Percentiles rank a stretch among this genome's conserved stretches.
Evolutionary conservation across 768 basidiomycete species (phyloP).

Genomic region (Mycena alexandri): DNA sequence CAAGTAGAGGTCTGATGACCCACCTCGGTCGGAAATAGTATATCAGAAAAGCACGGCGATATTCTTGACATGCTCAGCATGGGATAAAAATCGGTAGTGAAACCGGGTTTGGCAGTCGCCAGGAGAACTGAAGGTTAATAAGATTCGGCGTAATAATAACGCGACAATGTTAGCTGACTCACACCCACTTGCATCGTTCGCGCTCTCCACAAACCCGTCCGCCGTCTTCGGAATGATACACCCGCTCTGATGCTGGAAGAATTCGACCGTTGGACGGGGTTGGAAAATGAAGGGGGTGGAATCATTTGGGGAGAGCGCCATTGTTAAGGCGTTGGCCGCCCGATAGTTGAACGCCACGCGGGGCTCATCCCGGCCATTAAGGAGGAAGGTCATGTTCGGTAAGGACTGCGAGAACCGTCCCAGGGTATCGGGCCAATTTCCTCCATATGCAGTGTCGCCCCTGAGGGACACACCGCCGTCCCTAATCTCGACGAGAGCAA

Average conservation of each 20-base stretch:
- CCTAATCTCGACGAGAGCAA: too few relatives aligned
- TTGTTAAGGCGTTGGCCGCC: slow-evolving; percentile 5
- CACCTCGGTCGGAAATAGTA: slow-evolving; percentile 39
- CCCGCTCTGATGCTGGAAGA: too few relatives aligned
- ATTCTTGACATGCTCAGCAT: slow-evolving; percentile 38
- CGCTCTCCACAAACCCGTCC: too few relatives aligned
- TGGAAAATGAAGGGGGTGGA: slow-evolving; percentile 34
- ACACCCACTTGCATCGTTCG: too few relatives aligned
- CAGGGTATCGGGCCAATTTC: slow-evolving; percentile 18
- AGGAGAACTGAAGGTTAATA: too few relatives aligned
- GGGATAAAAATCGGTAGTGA: too few relatives aligned
- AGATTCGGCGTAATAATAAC: too few relatives aligned
- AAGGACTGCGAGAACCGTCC: slow-evolving; percentile 7
- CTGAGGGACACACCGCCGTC: too few relatives aligned
- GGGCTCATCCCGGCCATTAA: slow-evolving; percentile 40
- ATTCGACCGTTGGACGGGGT: too few relatives aligned
- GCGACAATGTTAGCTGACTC: too few relatives aligned
- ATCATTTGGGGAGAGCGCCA: slow-evolving; percentile 31
- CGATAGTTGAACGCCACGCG: slow-evolving; percentile 36
- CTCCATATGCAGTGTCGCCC: slow-evolving; percentile 17
- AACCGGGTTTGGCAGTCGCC: too few relatives aligned
- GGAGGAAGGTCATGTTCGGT: slow-evolving; percentile 31
- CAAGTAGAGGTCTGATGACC: not conserved
- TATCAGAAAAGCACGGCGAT: slow-evolving; percentile 37
- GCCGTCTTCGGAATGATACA: too few relatives aligned